Base-by-base conservation (phyloP, 768 basidiomycete genomes). In the Trametes villosa region DNA sequence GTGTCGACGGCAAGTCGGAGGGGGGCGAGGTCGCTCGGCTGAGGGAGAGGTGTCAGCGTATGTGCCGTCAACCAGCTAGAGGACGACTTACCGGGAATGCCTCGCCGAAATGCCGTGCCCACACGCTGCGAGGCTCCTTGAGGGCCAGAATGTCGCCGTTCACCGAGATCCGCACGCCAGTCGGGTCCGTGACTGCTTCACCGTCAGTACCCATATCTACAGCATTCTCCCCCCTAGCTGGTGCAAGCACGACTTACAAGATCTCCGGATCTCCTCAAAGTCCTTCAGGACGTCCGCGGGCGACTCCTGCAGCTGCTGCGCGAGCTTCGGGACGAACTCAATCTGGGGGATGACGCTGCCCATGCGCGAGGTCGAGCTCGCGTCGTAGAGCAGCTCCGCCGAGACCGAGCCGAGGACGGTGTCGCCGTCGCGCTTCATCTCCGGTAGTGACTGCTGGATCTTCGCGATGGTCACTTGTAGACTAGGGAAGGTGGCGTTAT, bases 381-480 rank as follows among this genome's bases (percentile, higher is more conserved):
- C 82, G 63, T 84, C 82, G 68, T 84, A 91, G 26, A 94, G 69
- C 27, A 92, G 69, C 60, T 86, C 82, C 18, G 83, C 76, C 76
- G 84, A 87, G 30, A 94, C 76, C 9, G 94, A 89, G 11, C 81
- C 80, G 46, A 94, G 78, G 12, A 98, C 91, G 29, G 84, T 88
- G 69, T 77, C 85, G 13, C 95, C 96, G 70, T 93, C 89, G 38
- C 97, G 85, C 79, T 98, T 98, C 67, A 92, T 78, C 70, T 94
- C 89, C 2, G 97, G 96, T 31, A 99, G 79, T 20, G 87, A 87
- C 72, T 98, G 96, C 44, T 91, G 86, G 24, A 93, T 84, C 74
- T 97, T 98, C 17, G 94, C 93, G 46, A 92, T 79, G 27, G 86
- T 86, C 50, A 98, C 86, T 67, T 88, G 86, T 33, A 99, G 77